These are phyloP conservation scores for Vitis amurensis DNA, from an alignment of 164 flowering plant genomes.

Conservation along the genomic window DNA sequence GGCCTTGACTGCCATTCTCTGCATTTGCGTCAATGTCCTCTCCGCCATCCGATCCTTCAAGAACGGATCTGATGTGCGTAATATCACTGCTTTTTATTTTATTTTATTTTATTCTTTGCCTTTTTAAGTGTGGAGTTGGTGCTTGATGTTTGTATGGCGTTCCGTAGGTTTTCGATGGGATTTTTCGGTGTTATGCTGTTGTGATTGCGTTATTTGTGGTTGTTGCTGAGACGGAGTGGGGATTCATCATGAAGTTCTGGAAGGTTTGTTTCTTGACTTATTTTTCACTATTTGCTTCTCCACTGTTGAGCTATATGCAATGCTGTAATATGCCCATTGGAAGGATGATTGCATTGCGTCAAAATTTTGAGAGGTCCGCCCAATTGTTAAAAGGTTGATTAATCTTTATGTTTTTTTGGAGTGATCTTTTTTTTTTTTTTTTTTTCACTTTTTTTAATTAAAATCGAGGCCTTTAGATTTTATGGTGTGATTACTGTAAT, in stretches of 20 bases:
- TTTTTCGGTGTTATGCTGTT: conserved; percentile 92
- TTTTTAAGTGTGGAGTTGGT: neutral
- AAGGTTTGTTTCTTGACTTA: conserved; percentile 43
- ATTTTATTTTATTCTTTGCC: neutral
- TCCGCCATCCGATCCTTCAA: conserved; percentile 78
- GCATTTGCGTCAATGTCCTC: conserved; percentile 70
- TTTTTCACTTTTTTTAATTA: too few relatives aligned
- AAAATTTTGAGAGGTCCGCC: too few relatives aligned
- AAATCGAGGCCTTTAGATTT: too few relatives aligned
- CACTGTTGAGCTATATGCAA: too few relatives aligned
- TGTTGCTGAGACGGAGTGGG: conserved; percentile 94
- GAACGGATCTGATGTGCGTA: conserved; percentile 61
- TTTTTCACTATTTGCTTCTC: neutral
- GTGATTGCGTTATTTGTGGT: conserved; percentile 65
- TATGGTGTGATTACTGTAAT: too few relatives aligned
- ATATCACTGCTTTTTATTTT: neutral
- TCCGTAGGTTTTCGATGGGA: conserved; percentile 81
- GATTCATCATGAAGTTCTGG: conserved; percentile 66
- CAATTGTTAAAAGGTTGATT: too few relatives aligned
- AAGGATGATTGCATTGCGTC: too few relatives aligned
- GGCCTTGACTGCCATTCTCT: conserved; percentile 54
- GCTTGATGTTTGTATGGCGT: neutral
- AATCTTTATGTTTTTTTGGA: too few relatives aligned
- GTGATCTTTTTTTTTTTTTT: too few relatives aligned
- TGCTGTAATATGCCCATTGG: too few relatives aligned